Evolutionary conservation across 108 stramenopile genomes (phyloP).

Genomic region (Pseudonitzschia multistriata): DNA sequence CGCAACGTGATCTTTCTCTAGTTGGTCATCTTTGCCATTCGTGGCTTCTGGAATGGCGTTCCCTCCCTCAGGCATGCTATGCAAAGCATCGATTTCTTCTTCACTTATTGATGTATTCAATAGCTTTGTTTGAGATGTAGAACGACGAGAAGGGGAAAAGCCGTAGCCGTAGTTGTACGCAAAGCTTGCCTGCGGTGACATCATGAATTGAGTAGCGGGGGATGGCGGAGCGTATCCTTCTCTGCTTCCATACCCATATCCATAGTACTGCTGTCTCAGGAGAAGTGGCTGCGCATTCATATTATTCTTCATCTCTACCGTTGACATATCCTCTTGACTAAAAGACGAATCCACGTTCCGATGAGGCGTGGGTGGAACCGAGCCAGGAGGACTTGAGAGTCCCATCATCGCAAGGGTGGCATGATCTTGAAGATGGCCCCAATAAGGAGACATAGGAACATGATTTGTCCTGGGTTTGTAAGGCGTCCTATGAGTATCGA

Average conservation of each 20-base stretch:
- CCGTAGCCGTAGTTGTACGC: conserved; percentile 43
- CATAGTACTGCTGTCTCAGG: conserved; percentile 28
- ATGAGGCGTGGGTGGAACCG: conserved; percentile 27
- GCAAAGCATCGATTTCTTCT: conserved; percentile 12
- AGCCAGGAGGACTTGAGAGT: conserved; percentile 35
- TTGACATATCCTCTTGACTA: conserved; percentile 12
- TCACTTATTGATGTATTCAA: conserved; percentile 18
- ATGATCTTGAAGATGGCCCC: conserved; percentile 51
- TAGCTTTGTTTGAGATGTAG: neutral
- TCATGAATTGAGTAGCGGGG: conserved; percentile 65
- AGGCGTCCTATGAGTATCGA: conserved; percentile 31
- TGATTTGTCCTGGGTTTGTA: conserved; percentile 29
- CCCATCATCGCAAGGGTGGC: conserved; percentile 47
- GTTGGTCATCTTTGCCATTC: conserved; percentile 2
- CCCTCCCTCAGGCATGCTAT: conserved; percentile 12
- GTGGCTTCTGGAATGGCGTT: neutral
- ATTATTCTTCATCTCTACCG: conserved; percentile 18
- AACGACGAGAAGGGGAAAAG: conserved; percentile 13
- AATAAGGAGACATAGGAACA: conserved; percentile 44
- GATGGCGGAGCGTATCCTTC: conserved; percentile 52
- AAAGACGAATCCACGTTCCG: conserved; percentile 5
- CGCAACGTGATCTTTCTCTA: conserved; percentile 8
- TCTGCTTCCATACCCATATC: conserved; percentile 31
- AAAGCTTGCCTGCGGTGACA: conserved; percentile 49
- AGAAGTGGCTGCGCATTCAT: conserved; percentile 49